These are phyloP conservation scores for Scenedesmus sp. DNA, from an alignment of 163 green algal species.

Conservation along the genomic window DNA sequence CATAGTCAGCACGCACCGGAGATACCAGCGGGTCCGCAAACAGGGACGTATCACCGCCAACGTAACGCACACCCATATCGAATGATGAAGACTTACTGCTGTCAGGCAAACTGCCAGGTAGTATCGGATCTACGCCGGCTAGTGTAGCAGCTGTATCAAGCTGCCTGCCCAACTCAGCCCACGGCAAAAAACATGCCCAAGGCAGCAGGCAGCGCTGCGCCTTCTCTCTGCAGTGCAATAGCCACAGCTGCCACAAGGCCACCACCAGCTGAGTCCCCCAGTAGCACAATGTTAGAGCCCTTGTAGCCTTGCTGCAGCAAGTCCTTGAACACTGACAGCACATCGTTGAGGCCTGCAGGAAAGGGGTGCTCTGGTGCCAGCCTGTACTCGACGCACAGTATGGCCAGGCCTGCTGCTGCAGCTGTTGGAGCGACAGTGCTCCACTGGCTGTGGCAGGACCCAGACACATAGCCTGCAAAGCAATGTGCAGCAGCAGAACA, in stretches of 20 bases:
- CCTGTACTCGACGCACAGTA: constrained; percentile 36
- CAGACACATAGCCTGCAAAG: background rate
- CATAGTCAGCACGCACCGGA: background rate
- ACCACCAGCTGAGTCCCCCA: constrained; percentile 38
- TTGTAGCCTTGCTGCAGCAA: constrained; percentile 23
- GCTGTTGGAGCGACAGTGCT: constrained; percentile 12
- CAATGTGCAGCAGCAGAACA: background rate
- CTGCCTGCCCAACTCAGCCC: background rate
- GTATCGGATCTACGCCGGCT: background rate
- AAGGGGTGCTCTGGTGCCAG: constrained; percentile 44
- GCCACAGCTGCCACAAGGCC: background rate
- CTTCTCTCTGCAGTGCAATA: background rate
- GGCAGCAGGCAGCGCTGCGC: constrained; percentile 5
- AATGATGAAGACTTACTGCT: background rate
- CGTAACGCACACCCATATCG: background rate
- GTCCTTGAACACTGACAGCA: constrained; percentile 5
- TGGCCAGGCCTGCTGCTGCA: background rate
- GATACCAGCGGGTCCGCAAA: constrained; percentile 5
- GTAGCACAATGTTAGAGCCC: constrained; percentile 1
- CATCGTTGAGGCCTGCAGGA: constrained; percentile 42
- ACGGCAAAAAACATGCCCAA: constrained; percentile 16
- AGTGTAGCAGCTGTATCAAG: background rate
- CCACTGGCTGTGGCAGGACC: constrained; percentile 15
- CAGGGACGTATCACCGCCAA: background rate
- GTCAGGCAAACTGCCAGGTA: background rate